A percentile compares a stretch with the other conserved stretches of the same genome.
Conservation (phyloP, 148 eudicot genomes). For the Beta vulgaris region DNA sequence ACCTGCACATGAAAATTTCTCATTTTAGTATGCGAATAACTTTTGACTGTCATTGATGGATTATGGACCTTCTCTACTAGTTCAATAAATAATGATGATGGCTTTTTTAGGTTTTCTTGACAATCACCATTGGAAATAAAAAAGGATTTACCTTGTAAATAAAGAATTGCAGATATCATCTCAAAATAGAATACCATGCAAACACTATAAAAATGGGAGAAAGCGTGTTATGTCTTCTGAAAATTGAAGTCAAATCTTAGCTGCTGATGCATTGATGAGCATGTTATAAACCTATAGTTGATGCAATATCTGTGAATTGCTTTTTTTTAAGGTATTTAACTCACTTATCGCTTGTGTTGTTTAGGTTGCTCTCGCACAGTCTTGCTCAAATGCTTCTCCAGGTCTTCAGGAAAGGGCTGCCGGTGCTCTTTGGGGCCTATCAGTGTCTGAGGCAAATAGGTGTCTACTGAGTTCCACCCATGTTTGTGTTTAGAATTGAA, state of each 20-base stretch:
- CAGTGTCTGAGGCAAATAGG: slow-evolving; percentile 97
- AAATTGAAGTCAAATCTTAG: not conserved
- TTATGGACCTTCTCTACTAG: too few relatives aligned
- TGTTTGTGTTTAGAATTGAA: not conserved
- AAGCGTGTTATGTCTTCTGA: too few relatives aligned
- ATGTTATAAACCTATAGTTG: not conserved
- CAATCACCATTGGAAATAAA: too few relatives aligned
- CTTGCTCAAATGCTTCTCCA: slow-evolving; percentile 83
- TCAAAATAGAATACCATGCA: too few relatives aligned
- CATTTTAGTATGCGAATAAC: too few relatives aligned
- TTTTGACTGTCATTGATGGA: too few relatives aligned
- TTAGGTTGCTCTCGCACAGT: slow-evolving; percentile 90
- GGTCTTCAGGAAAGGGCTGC: slow-evolving; percentile 99
- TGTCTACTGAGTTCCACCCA: slow-evolving; percentile 18
- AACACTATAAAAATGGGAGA: too few relatives aligned
- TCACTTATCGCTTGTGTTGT: slow-evolving; percentile 20
- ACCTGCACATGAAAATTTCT: not conserved
- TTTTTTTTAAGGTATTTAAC: not conserved
- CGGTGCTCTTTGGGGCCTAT: slow-evolving; percentile 97
- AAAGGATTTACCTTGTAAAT: too few relatives aligned
- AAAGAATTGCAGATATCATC: too few relatives aligned
- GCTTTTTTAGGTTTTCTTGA: too few relatives aligned
- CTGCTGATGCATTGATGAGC: not conserved
- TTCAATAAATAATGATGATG: too few relatives aligned
- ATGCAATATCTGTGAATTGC: not conserved